Conservation (phyloP, 176 grass and related monocot species). For the Carex kokanica region DNA sequence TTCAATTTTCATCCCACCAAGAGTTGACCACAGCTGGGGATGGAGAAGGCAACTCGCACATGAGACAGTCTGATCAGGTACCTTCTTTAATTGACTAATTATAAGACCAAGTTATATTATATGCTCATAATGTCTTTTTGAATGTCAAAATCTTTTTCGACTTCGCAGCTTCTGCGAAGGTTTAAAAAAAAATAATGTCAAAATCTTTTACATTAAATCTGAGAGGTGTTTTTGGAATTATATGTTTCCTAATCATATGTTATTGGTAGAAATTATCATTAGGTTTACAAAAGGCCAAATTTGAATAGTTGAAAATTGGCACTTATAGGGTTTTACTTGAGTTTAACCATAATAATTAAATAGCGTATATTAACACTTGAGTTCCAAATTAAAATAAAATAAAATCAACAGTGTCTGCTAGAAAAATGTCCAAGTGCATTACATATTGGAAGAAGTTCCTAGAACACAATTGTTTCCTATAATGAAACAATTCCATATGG, state of each 20-base stretch:
- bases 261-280: not conserved
- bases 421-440: not conserved
- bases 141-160: no score
- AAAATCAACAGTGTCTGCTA: not conserved
- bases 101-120: not conserved
- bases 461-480: not conserved
- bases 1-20: conserved; percentile 98
- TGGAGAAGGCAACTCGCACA: conserved; percentile 78
- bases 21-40: conserved; percentile 65
- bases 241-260: not conserved
- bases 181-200: no score
- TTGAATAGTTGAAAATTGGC: not conserved
- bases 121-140: not conserved
- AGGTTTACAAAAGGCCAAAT: not conserved
- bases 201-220: conserved; percentile 4
- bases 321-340: not conserved
- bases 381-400: not conserved
- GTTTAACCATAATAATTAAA: not conserved
- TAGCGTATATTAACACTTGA: not conserved
- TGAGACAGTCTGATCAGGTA: conserved; percentile 92
- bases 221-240: not conserved
- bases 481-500: not conserved
- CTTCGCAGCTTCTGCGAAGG: no score
- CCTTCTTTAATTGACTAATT: not conserved
- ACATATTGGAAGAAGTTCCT: conserved; percentile 6